A percentile compares a stretch with the other conserved stretches of the same genome.
phyloP scores from a whole-genome alignment of 805 yeast species.

The Ogataea saltuana region DNA sequence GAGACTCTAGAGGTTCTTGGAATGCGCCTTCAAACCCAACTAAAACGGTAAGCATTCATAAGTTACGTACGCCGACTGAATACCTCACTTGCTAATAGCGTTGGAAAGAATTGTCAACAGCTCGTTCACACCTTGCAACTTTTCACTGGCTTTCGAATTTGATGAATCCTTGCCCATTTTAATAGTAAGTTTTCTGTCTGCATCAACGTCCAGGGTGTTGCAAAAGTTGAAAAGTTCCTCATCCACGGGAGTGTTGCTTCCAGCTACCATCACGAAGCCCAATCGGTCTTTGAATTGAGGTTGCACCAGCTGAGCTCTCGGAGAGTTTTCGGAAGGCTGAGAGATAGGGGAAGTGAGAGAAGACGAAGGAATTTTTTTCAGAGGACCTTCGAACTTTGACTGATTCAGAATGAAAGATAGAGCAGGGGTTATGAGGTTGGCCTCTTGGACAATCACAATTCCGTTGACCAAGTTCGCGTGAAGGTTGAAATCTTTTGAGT shows the following conservation, averaged over 20 bases:
- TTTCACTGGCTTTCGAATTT: constrained; percentile 54
- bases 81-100: constrained; percentile 10
- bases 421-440: constrained; percentile 57
- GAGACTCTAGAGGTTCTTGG: no score
- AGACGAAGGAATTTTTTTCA: constrained; percentile 25
- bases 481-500: constrained; percentile 54
- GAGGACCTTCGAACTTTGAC: constrained; percentile 17
- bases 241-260: constrained; percentile 67
- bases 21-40: no score
- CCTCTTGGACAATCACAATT: constrained; percentile 70
- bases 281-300: constrained; percentile 21
- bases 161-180: constrained; percentile 48
- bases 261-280: constrained; percentile 56
- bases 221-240: constrained; percentile 64
- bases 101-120: constrained; percentile 51
- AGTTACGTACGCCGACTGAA: not conserved
- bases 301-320: constrained; percentile 15
- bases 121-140: constrained; percentile 70
- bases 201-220: constrained; percentile 40
- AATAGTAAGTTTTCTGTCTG: constrained; percentile 56
- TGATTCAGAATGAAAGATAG: constrained; percentile 51
- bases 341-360: constrained; percentile 21
- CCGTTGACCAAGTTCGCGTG: constrained; percentile 77
- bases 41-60: no score
- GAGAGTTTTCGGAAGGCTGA: constrained; percentile 15